These are phyloP conservation scores for Mucor indicus DNA, from an alignment of 371 early-diverging fungal species.

Conservation along the genomic window DNA sequence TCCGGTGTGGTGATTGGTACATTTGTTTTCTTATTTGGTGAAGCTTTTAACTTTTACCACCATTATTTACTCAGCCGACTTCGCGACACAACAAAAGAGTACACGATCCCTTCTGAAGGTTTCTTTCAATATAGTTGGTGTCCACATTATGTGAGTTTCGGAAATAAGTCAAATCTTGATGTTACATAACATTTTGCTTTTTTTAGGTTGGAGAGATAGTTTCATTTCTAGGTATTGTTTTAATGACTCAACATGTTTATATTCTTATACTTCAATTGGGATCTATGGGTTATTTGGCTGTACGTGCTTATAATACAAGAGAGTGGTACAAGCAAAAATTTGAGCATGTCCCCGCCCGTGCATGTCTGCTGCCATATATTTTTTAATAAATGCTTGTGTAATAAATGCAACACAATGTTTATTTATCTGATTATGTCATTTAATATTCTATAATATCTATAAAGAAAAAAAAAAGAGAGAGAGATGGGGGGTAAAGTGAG, in stretches of 20 bases:
- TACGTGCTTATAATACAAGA: slow-evolving; percentile 31
- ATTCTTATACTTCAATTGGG: slow-evolving; percentile 19
- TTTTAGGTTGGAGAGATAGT: slow-evolving; percentile 34
- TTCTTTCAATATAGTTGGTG: slow-evolving; percentile 39
- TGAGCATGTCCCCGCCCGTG: slow-evolving; percentile 8
- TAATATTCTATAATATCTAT: too few relatives aligned
- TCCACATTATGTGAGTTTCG: slow-evolving; percentile 43
- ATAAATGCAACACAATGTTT: too few relatives aligned
- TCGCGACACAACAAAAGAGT: slow-evolving; percentile 21
- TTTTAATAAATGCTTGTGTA: slow-evolving; percentile 26
- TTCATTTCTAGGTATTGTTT: slow-evolving; percentile 21
- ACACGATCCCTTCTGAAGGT: slow-evolving; percentile 33
- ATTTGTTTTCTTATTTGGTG: slow-evolving; percentile 23
- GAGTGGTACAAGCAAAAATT: slow-evolving; percentile 33
- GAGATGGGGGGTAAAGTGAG: too few relatives aligned
- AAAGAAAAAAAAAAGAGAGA: too few relatives aligned
- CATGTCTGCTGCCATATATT: slow-evolving; percentile 28
- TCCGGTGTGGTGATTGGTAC: slow-evolving; percentile 4
- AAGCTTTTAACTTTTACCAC: slow-evolving; percentile 30
- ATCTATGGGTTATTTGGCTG: slow-evolving; percentile 20
- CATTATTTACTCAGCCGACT: slow-evolving; percentile 29
- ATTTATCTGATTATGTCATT: too few relatives aligned
- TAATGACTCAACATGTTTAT: slow-evolving; percentile 26
- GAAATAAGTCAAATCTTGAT: neutral
- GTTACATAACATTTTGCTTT: neutral